Evolutionary conservation across 2,329 filamentous ascomycete species (phyloP).

Genomic region (Cryphonectria nitschkei): DNA sequence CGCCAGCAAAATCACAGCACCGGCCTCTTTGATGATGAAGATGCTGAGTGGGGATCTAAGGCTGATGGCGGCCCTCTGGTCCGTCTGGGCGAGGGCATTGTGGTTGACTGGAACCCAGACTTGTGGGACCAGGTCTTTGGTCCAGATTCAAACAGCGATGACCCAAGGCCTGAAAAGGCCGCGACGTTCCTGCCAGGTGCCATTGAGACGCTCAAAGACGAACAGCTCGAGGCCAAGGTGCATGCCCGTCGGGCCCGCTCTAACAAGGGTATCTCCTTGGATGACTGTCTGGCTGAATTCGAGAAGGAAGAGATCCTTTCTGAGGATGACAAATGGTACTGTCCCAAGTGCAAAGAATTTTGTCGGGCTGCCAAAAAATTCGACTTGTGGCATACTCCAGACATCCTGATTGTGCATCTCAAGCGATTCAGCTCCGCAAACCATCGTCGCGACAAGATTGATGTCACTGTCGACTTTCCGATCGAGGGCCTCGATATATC

Average conservation of each 20-base stretch:
- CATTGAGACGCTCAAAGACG: conserved; percentile 59
- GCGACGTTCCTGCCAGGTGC: conserved; percentile 54
- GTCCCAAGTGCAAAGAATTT: conserved; percentile 92
- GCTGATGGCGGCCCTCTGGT: conserved; percentile 67
- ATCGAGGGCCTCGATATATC: conserved; percentile 84
- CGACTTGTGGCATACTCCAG: conserved; percentile 94
- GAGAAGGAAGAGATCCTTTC: conserved; percentile 92
- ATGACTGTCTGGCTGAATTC: conserved; percentile 93
- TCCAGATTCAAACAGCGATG: conserved; percentile 41
- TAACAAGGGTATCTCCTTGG: conserved; percentile 78
- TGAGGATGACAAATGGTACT: conserved; percentile 97
- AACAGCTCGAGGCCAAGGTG: conserved; percentile 67
- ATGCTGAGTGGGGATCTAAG: conserved; percentile 34
- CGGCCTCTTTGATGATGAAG: conserved; percentile 38
- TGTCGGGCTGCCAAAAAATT: conserved; percentile 93
- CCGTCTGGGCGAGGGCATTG: conserved; percentile 78
- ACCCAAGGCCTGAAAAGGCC: conserved; percentile 59
- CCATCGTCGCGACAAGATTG: conserved; percentile 85
- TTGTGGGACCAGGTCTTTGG: conserved; percentile 74
- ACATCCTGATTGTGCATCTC: conserved; percentile 91
- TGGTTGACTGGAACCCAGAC: conserved; percentile 81
- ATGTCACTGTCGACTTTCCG: conserved; percentile 89
- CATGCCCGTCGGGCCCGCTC: conserved; percentile 66
- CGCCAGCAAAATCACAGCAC: conserved; percentile 35
- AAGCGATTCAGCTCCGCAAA: conserved; percentile 92